These are phyloP conservation scores for Hansenula lynferdii DNA, from an alignment of 1,139 yeast species.

Conservation along the genomic window DNA sequence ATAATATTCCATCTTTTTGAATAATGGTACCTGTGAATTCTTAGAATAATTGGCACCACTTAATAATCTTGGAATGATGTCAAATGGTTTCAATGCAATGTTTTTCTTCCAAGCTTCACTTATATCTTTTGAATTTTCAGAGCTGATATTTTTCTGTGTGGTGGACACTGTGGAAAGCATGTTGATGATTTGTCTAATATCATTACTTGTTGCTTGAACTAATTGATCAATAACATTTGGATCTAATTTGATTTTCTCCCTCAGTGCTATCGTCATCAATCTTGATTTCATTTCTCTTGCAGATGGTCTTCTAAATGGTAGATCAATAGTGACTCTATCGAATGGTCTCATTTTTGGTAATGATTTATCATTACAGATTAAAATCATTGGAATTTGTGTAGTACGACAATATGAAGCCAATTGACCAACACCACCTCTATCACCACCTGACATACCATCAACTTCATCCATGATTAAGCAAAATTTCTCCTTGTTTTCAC, in stretches of 20 bases:
- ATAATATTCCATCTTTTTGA: conserved; percentile 83
- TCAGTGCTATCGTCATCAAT: conserved; percentile 83
- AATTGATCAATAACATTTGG: conserved; percentile 79
- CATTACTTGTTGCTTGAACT: conserved; percentile 82
- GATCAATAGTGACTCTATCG: conserved; percentile 77
- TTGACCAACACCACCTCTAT: conserved; percentile 97
- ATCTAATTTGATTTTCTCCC: conserved; percentile 79
- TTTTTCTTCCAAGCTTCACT: conserved; percentile 83
- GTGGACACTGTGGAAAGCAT: conserved; percentile 79
- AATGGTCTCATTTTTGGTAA: conserved; percentile 96
- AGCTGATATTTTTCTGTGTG: conserved; percentile 59
- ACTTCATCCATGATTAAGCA: conserved; percentile 98
- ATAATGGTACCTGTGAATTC: conserved; percentile 50
- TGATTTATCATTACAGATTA: conserved; percentile 90
- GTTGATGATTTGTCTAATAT: conserved; percentile 92
- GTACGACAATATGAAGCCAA: conserved; percentile 82
- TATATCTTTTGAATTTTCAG: conserved; percentile 46
- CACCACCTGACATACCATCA: conserved; percentile 99
- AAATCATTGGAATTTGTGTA: conserved; percentile 84
- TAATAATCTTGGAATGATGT: conserved; percentile 70
- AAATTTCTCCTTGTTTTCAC: conserved; percentile 43
- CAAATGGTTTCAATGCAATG: conserved; percentile 88
- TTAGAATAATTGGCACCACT: conserved; percentile 58
- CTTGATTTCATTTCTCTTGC: conserved; percentile 79
- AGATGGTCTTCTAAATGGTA: conserved; percentile 86